These are phyloP conservation scores for Paraconiothyrium sp. DNA, from an alignment of 2,329 filamentous ascomycete species.

Conservation along the genomic window DNA sequence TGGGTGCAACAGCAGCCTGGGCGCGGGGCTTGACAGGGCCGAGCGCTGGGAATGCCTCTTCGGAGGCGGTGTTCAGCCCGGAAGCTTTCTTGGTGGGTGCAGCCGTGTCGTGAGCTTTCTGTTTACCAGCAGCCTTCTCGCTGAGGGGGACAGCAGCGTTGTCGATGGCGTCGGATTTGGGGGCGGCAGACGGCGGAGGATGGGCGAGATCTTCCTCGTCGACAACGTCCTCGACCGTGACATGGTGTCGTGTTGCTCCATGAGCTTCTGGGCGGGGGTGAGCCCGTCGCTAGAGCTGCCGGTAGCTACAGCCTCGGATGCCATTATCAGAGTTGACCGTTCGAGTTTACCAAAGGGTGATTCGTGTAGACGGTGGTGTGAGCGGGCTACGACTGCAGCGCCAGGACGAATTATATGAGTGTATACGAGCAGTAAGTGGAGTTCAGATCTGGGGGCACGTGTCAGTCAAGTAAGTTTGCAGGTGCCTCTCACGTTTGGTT, in stretches of 20 bases:
- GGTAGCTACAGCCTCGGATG: conserved; percentile 48
- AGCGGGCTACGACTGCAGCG: conserved; percentile 36
- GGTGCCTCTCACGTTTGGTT: neutral
- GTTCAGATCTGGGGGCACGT: neutral
- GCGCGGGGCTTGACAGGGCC: conserved; percentile 73
- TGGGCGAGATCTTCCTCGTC: conserved; percentile 79
- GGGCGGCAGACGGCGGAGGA: conserved; percentile 61
- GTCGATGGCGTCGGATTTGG: conserved; percentile 35
- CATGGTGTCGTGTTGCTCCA: conserved; percentile 72
- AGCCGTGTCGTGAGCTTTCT: conserved; percentile 65
- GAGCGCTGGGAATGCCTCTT: conserved; percentile 93
- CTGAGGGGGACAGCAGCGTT: conserved; percentile 57
- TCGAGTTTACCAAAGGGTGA: conserved; percentile 49
- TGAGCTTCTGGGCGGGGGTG: conserved; percentile 66
- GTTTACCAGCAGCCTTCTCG: conserved; percentile 74
- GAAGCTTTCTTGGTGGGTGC: conserved; percentile 44
- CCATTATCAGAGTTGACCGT: conserved; percentile 51
- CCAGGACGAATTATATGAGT: conserved; percentile 26
- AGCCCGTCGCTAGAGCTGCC: conserved; percentile 45
- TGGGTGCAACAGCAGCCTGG: conserved; percentile 70
- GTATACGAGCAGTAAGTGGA: neutral
- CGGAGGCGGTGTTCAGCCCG: conserved; percentile 81
- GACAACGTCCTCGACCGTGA: conserved; percentile 80
- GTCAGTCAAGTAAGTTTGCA: neutral
- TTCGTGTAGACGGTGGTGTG: conserved; percentile 45